Percentiles rank a stretch among this genome's conserved stretches.
phyloP scores from a whole-genome alignment of 169 alveolate genomes.

The Nephromyces sp. region DNA sequence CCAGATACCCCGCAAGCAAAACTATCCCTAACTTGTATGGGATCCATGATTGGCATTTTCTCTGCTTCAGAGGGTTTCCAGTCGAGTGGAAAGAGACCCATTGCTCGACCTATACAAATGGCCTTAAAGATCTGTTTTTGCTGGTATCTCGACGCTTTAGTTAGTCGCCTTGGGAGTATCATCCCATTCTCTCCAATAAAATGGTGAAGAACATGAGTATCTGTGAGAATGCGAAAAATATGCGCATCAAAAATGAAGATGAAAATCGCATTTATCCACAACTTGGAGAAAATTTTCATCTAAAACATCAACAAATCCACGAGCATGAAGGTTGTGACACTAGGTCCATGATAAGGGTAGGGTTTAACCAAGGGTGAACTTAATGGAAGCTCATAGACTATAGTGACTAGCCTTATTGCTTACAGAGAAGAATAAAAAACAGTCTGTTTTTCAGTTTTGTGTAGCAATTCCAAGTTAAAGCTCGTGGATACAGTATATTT shows the following conservation, averaged over 20 bases:
- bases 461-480: no score
- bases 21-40: constrained; percentile 16
- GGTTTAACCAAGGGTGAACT: no score
- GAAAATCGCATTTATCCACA: neutral
- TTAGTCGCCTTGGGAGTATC: constrained; percentile 58
- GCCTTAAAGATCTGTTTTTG: constrained; percentile 63
- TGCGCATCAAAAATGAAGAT: neutral
- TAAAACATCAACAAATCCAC: no score
- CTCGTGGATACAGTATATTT: no score
- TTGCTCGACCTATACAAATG: constrained; percentile 56
- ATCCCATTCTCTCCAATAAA: constrained; percentile 66
- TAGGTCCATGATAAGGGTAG: no score
- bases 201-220: constrained; percentile 57
- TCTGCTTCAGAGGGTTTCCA: constrained; percentile 59
- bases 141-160: constrained; percentile 60
- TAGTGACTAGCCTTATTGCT: no score
- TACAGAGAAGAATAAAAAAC: no score
- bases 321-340: no score
- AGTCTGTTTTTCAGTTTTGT: no score
- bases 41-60: constrained; percentile 63
- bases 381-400: no score
- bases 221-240: constrained; percentile 20
- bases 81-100: constrained; percentile 69
- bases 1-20: neutral
- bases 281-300: neutral